Evolutionary conservation across 106 monocot genomes (phyloP), one percentile per base, ranked within the genome.

Genomic region (Ottelia alismoides): DNA sequence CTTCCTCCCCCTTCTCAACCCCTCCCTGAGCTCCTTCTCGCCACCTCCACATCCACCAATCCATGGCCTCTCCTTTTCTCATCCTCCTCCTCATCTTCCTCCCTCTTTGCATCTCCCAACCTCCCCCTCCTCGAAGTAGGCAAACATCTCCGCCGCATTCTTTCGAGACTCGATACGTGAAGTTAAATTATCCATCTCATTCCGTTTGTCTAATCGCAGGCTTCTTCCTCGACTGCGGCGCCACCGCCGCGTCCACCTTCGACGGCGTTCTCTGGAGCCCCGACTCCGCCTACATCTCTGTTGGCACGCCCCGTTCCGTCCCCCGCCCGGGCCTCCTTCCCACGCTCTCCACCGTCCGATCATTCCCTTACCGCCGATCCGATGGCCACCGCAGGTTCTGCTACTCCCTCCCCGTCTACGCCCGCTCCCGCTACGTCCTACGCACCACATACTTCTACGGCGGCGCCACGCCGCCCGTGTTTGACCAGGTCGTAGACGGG

Each of bases 371-470:
- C 60, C 25, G 21, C 23, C 20, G 17, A 24, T 58, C 56, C n/a
- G 58, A 60, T 22, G 62, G 29, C 14, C 68, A 53, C 45, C 83
- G 50, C 21, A 84, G 82, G 70, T 85, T 76, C 81, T 96, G 96
- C 76, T 96, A 82, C 73, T 2, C 26, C 22, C 14, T 96, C 67
- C 69, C 53, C 24, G 66, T 72, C 25, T 45, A 40, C 49, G 69
- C 69, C 22, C 52, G 56, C 21, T 45, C 74, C 54, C 70, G 73
- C 22, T 89, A 96, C 74, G 80, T 94, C 53, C 45, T 94, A 31
- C 94, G 94, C 47, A 61, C 84, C 48, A 94, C 81, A 27, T 94
- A 72, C 71, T 96, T 74, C 69, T 84, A 73, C 53, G 84, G 62
- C 45, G 65, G 60, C 24, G 21, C 25, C 30, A 9, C 26, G 43